A percentile compares a stretch with the other conserved stretches of the same genome.
Conservation (phyloP, 2,329 filamentous ascomycete species). For the Talaromyces atroroseus region DNA sequence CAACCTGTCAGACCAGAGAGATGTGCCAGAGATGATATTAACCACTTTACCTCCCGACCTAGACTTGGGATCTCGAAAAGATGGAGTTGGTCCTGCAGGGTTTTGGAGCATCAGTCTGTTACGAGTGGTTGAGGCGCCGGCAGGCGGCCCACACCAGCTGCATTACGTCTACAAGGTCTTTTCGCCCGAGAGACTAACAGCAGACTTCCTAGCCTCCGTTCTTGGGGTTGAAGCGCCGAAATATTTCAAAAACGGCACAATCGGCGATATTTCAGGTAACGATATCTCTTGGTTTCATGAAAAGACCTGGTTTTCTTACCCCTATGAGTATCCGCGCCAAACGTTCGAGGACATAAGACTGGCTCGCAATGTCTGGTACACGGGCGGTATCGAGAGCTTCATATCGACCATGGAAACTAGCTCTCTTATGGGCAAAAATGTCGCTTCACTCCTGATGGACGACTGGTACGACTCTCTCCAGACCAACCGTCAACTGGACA, state of each 20-base stretch:
- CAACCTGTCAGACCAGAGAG: conserved; percentile 48
- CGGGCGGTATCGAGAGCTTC: conserved; percentile 75
- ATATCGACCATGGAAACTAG: conserved; percentile 98
- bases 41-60: conserved; percentile 67
- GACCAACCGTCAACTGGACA: conserved; percentile 5
- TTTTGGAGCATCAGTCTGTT: conserved; percentile 86
- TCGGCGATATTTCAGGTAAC: conserved; percentile 30
- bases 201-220: conserved; percentile 44
- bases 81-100: conserved; percentile 64
- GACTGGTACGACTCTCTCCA: conserved; percentile 8
- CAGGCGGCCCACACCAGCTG: conserved; percentile 17
- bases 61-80: conserved; percentile 28
- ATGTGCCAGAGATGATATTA: conserved; percentile 68
- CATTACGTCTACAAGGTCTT: conserved; percentile 66
- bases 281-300: conserved; percentile 71
- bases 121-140: conserved; percentile 56
- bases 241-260: conserved; percentile 21
- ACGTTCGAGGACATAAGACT: conserved; percentile 79
- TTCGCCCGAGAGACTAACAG: conserved; percentile 48
- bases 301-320: conserved; percentile 78
- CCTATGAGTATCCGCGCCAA: conserved; percentile 73
- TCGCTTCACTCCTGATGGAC: conserved; percentile 51
- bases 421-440: conserved; percentile 71
- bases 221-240: conserved; percentile 39
- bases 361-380: conserved; percentile 50